Percentiles rank a stretch among this genome's conserved stretches.
Evolutionary conservation across 495 filamentous ascomycete genomes (phyloP).

Genomic region (Penicillium subrubescens): DNA sequence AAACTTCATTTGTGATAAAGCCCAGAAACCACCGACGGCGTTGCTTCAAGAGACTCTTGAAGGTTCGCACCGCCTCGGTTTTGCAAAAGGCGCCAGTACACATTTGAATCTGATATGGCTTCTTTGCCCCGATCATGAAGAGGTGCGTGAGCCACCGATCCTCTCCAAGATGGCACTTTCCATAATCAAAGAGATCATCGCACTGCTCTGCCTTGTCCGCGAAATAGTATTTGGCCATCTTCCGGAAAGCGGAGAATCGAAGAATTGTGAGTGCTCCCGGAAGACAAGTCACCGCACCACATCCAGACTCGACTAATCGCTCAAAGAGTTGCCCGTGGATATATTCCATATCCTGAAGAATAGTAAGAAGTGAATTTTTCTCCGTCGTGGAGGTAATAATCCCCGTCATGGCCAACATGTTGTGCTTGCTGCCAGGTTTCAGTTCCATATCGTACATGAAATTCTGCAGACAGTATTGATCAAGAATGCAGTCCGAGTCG

Average conservation of each 20-base stretch:
- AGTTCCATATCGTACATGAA: conserved; percentile 99
- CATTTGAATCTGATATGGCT: conserved; percentile 95
- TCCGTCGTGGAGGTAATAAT: conserved; percentile 94
- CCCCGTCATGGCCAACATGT: conserved; percentile 98
- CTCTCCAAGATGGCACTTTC: conserved; percentile 93
- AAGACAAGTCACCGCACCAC: conserved; percentile 92
- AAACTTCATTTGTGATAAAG: conserved; percentile 97
- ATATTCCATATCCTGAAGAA: conserved; percentile 98
- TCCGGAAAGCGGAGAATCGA: conserved; percentile 92
- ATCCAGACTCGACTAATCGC: conserved; percentile 92
- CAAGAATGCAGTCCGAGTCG: conserved; percentile 96
- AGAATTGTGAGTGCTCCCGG: conserved; percentile 94
- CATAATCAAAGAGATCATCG: conserved; percentile 95
- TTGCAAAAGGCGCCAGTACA: conserved; percentile 98
- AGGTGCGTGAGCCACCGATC: conserved; percentile 97
- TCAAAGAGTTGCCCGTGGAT: conserved; percentile 97
- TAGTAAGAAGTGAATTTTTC: conserved; percentile 85
- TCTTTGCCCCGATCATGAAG: conserved; percentile 96
- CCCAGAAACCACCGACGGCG: conserved; percentile 96
- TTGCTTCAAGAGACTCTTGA: conserved; percentile 86
- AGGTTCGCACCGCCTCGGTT: conserved; percentile 93
- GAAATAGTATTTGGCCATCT: conserved; percentile 99
- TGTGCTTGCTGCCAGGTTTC: conserved; percentile 87
- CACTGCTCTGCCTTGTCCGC: conserved; percentile 96
- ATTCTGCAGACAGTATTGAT: conserved; percentile 91